Evolutionary conservation across 495 filamentous ascomycete genomes (phyloP).

Genomic region (Aspergillus wentii): DNA sequence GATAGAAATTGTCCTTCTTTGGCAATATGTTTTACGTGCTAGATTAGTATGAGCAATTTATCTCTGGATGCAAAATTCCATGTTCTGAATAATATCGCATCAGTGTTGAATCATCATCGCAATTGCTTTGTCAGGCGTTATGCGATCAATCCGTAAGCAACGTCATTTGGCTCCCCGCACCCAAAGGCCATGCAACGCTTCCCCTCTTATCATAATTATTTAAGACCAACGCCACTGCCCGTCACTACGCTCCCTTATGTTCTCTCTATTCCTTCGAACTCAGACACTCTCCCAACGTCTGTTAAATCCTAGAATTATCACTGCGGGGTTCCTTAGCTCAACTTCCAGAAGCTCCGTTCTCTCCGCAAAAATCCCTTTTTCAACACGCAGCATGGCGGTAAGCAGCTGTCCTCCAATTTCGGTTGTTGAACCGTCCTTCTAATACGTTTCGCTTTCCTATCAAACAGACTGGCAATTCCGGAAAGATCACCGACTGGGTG

Average conservation of each 20-base stretch:
- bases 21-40: not conserved
- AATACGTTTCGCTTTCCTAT: not conserved
- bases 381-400: conserved; percentile 39
- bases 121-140: conserved; percentile 29
- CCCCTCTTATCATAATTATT: not conserved
- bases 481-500: conserved; percentile 79
- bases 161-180: conserved; percentile 21
- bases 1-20: not conserved
- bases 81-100: too few species aligned
- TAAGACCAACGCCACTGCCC: not conserved
- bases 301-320: conserved; percentile 10
- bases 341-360: conserved; percentile 14
- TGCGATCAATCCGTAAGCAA: conserved; percentile 20
- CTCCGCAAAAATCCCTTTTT: conserved; percentile 14
- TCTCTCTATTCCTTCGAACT: conserved; percentile 20
- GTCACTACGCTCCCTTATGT: conserved; percentile 22
- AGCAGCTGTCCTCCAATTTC: conserved; percentile 1
- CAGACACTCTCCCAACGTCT: conserved; percentile 16
- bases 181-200: too few species aligned
- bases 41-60: too few species aligned
- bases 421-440: not conserved
- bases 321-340: conserved; percentile 9
- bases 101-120: not conserved
- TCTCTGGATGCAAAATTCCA: too few species aligned
- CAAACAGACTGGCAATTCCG: conserved; percentile 26